phyloP scores from a whole-genome alignment of 2,329 filamentous ascomycete genomes.

The Colletotrichum nymphaeae region DNA sequence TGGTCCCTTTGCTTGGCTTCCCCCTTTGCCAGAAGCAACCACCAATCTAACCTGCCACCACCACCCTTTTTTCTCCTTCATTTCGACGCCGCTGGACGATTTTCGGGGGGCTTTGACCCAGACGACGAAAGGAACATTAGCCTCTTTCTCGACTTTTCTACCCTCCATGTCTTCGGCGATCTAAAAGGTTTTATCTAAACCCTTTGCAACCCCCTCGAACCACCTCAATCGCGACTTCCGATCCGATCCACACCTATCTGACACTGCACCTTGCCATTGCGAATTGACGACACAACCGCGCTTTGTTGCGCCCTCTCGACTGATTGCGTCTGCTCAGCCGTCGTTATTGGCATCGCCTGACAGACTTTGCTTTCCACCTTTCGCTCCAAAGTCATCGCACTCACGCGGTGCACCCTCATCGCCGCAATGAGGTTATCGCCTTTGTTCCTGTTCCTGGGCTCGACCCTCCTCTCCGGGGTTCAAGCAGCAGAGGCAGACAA shows the following conservation, averaged over 20 bases:
- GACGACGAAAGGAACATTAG: constrained; percentile 24
- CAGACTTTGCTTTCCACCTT: not conserved
- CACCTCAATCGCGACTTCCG: constrained; percentile 19
- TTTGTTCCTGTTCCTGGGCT: constrained; percentile 60
- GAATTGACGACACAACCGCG: constrained; percentile 23
- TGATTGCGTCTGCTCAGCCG: not conserved
- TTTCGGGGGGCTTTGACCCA: constrained; percentile 27
- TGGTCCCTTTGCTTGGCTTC: constrained; percentile 29
- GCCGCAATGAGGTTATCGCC: constrained; percentile 58
- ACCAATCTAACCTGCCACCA: constrained; percentile 14
- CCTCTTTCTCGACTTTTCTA: constrained; percentile 18
- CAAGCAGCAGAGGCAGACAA: constrained; percentile 51
- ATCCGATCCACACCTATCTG: constrained; percentile 22
- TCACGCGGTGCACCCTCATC: constrained; percentile 27
- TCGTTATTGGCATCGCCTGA: not conserved
- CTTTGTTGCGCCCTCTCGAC: constrained; percentile 7
- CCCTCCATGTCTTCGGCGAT: constrained; percentile 30
- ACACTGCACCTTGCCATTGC: constrained; percentile 7
- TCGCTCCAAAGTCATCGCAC: constrained; percentile 4
- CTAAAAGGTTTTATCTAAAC: constrained; percentile 27
- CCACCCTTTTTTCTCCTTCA: constrained; percentile 11
- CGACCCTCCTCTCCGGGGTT: constrained; percentile 53
- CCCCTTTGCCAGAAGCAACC: constrained; percentile 32
- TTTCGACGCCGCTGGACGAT: constrained; percentile 33
- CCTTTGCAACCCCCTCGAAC: constrained; percentile 22